Conservation (phyloP, 768 basidiomycete genomes). For the Boletus vinaceobasis region DNA sequence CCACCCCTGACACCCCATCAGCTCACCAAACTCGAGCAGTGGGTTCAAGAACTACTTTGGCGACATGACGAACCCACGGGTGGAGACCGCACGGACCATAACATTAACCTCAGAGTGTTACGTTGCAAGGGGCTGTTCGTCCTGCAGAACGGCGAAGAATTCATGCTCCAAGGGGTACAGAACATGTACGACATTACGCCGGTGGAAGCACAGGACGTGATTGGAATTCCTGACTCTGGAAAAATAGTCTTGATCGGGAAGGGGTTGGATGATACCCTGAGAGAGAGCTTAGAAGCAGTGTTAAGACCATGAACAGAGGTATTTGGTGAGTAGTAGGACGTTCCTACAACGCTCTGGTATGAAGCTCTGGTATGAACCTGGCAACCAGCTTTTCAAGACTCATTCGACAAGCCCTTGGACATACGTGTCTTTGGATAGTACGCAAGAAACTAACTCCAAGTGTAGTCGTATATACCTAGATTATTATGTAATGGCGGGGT, state of each 20-base stretch:
- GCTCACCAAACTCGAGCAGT: slow-evolving; percentile 61
- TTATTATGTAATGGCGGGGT: slow-evolving; percentile 2
- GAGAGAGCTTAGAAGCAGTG: slow-evolving; percentile 46
- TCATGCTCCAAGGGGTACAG: slow-evolving; percentile 88
- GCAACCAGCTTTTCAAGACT: background rate
- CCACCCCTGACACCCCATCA: slow-evolving; percentile 52
- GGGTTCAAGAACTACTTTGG: slow-evolving; percentile 85
- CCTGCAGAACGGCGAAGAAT: slow-evolving; percentile 49
- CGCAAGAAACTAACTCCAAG: background rate
- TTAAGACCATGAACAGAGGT: slow-evolving; percentile 3
- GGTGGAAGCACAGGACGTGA: slow-evolving; percentile 35
- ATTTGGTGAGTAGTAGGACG: background rate
- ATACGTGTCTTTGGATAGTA: background rate
- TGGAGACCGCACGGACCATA: slow-evolving; percentile 7
- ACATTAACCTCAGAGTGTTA: slow-evolving; percentile 53
- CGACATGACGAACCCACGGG: slow-evolving; percentile 54
- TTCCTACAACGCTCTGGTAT: background rate
- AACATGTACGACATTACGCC: slow-evolving; percentile 79
- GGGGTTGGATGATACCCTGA: slow-evolving; percentile 58
- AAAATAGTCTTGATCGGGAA: slow-evolving; percentile 90
- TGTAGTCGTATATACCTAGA: background rate
- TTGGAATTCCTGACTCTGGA: slow-evolving; percentile 59
- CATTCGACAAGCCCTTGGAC: background rate
- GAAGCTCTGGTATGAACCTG: background rate
- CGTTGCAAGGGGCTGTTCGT: slow-evolving; percentile 86